These are phyloP conservation scores for Cercophora scortea DNA, from an alignment of 495 filamentous ascomycete genomes.

Conservation along the genomic window DNA sequence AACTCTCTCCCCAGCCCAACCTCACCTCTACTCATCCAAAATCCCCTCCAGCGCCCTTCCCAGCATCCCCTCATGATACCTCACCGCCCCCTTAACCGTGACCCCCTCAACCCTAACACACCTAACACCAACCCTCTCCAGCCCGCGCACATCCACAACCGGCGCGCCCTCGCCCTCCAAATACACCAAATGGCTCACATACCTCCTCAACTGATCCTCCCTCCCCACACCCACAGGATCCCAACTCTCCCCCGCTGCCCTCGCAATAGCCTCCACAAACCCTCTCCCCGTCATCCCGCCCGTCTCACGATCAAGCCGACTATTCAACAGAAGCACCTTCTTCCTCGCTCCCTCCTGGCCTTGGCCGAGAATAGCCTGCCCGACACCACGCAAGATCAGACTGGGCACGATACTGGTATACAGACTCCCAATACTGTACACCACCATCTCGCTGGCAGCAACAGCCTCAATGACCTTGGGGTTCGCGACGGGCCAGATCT, in stretches of 20 bases:
- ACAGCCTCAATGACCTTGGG: slow-evolving; percentile 67
- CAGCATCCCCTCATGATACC: slow-evolving; percentile 72
- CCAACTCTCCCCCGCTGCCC: slow-evolving; percentile 46
- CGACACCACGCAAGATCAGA: slow-evolving; percentile 59
- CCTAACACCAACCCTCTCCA: slow-evolving; percentile 64
- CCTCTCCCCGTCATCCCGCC: slow-evolving; percentile 67
- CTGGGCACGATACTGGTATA: slow-evolving; percentile 76
- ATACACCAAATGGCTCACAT: slow-evolving; percentile 81
- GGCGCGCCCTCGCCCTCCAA: slow-evolving; percentile 59
- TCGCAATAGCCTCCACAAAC: slow-evolving; percentile 70
- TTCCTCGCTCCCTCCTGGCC: slow-evolving; percentile 42
- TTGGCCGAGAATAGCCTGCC: slow-evolving; percentile 37
- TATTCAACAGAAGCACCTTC: slow-evolving; percentile 84
- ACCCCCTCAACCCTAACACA: slow-evolving; percentile 66
- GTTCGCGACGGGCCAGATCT: slow-evolving; percentile 76
- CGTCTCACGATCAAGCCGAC: slow-evolving; percentile 77
- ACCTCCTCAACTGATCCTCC: slow-evolving; percentile 32
- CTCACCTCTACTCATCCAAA: slow-evolving; percentile 48
- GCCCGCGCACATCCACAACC: slow-evolving; percentile 54
- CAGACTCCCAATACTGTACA: slow-evolving; percentile 86
- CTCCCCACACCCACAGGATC: not conserved
- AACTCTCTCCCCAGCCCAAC: too few relatives aligned
- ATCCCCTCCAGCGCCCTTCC: slow-evolving; percentile 72
- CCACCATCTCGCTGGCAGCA: slow-evolving; percentile 51
- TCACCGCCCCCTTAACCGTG: slow-evolving; percentile 40